Evolutionary conservation across 164 flowering plant species (phyloP), one percentile per base, ranked within the genome.

Genomic region (Macadamia integrifolia): DNA sequence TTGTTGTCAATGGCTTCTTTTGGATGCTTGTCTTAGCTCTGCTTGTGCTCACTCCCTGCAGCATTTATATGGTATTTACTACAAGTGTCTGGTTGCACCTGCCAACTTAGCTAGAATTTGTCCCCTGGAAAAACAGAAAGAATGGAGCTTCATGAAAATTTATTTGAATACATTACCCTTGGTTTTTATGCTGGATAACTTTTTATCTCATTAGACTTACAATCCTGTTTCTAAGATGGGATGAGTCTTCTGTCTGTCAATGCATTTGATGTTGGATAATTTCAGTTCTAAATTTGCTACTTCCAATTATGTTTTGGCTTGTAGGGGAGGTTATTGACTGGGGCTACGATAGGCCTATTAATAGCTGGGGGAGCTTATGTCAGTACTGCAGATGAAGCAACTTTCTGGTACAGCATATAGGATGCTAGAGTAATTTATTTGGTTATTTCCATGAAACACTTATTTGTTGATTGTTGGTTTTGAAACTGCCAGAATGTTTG

Each of bases 361-460:
- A 94, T 94, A 64, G 87, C 87, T 62, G 97, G 98, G 49, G 99
- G 98, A 75, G 98, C 99, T 63, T 94, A 94, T 84, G 98, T 81
- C 58, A 94, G 99, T 82, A 94, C 97, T 15, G 97, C 84, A 31
- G 99, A 94, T 79, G 99, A 89, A 81, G 98, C 96, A 70, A 94
- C 99, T 60, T 92, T 94, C 86, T 90, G 98, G 98, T 91, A 90
- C 63, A 56, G 23, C 50, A 8, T 74, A 75, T 70, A 49, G 10
- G 23, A 30, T 64, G 56, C 65, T 53, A 46, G 12, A 31, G 9
- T 61, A 15, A 65, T 59, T 28, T 29, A 29, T 65, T 31, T 29
- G 3, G 58, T 60, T 11, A 9, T 14, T 29, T 32, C 12, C 57
- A 14, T 53, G n/a, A 13, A 12, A 4, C 57, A 12, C 17, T 11